Base-by-base conservation (phyloP, 176 grass and related monocot genomes). In the barley (Hordeum vulgare) region DNA sequence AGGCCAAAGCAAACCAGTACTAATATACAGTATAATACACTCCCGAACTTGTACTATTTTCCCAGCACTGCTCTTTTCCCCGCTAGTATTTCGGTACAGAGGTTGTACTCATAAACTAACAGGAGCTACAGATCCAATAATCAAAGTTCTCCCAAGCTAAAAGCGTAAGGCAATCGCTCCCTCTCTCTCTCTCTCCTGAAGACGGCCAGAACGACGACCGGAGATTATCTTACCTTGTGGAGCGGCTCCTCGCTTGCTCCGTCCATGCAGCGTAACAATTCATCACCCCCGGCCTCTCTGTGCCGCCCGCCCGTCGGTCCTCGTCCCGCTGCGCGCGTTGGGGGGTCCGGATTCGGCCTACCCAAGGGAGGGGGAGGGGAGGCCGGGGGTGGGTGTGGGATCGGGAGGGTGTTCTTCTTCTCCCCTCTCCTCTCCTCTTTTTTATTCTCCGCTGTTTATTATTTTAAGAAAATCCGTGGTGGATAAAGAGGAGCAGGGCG, bases 221-320 rank as follows among this genome's bases (percentile, higher is more conserved):
- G 47, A 51, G 15, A 51, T 51, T 51, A 51, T 51, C 47, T 0
- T 51, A 51, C 6, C 84, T 86, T 90, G 74, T 60, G 79, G 79
- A 69, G 73, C 79, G 74, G 79, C 84, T 90, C 80, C 66, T 83
- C 61, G 84, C 47, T 86, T 86, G 88, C 59, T 86, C 79, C 84
- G 84, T 83, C 88, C 88, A 90, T 90, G 28, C 76, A 83, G 74
- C 59, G 84, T 82, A 83, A 86, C 79, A 90, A 78, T 10, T 90
- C 88, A 90, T 86, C 88, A 83, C 79, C 79, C 47, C 88, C 33
- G 31, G 79, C 66, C 41, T 60, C 74, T 35, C 74, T 41, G 64
- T 44, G 56, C 64, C n/a, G n/a, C 25, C 26, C 73, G 64, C 78
- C 41, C 14, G 71, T 20, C 20, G n/a, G 62, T 26, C 69, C 81